A percentile compares a stretch with the other conserved stretches of the same genome.
Evolutionary conservation across 2,329 filamentous ascomycete species (phyloP).

Genomic region (Xylaria hypoxylon): DNA sequence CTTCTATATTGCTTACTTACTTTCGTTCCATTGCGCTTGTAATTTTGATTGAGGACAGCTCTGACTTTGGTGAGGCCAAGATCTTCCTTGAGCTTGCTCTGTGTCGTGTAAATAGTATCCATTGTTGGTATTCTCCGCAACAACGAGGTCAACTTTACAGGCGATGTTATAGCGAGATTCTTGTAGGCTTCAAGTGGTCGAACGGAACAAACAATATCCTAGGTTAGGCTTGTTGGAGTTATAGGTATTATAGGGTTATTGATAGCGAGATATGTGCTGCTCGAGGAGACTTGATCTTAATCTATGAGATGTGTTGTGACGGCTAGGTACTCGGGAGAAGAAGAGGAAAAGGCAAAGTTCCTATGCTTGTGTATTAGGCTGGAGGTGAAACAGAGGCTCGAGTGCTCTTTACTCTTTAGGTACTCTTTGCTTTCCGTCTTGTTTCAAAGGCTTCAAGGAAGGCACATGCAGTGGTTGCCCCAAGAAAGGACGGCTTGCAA

Average conservation of each 20-base stretch:
- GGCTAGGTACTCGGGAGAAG: neutral
- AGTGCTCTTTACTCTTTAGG: constrained; percentile 11
- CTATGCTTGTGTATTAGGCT: neutral
- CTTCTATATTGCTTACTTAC: constrained; percentile 22
- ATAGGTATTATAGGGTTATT: constrained; percentile 16
- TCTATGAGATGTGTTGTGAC: neutral
- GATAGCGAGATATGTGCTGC: constrained; percentile 3
- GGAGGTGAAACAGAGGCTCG: neutral
- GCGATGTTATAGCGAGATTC: neutral
- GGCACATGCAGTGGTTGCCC: neutral
- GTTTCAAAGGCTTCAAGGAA: constrained; percentile 6
- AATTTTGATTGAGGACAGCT: constrained; percentile 68
- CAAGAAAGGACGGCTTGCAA: neutral
- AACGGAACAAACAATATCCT: neutral
- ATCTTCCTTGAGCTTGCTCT: constrained; percentile 52
- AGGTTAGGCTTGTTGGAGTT: constrained; percentile 5
- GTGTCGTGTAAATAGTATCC: constrained; percentile 52
- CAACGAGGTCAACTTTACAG: constrained; percentile 2
- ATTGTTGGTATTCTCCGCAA: constrained; percentile 45
- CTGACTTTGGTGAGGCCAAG: constrained; percentile 59
- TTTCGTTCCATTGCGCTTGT: constrained; percentile 68
- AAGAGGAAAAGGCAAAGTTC: neutral
- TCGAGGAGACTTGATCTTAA: neutral
- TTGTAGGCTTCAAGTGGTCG: neutral
- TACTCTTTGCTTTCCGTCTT: neutral